Evolutionary conservation across 352 stramenopile species (phyloP), one percentile per base, ranked within the genome.

Genomic region (Globisporangium polare): DNA sequence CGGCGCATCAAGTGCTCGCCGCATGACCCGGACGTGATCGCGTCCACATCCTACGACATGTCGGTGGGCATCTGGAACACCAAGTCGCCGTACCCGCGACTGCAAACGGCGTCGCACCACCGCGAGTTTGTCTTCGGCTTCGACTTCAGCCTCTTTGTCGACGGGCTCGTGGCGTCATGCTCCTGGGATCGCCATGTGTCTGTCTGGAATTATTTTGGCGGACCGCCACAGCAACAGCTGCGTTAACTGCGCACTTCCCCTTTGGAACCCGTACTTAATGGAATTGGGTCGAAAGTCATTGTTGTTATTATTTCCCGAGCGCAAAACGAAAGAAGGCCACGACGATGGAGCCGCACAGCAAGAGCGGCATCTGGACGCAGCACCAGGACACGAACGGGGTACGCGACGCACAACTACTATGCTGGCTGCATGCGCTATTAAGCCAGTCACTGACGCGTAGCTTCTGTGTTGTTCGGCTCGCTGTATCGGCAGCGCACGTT

Each of bases 11-110:
- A 96, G 53, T 96, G 76, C 60, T 97, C 86, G 31, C 89, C 90
- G 1, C 85, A 96, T 46, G 80, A 90, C 60, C 63, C 71, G 17
- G 74, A 94, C 43, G 71, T 97, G 53, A 78, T 97, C 41, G 90
- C 79, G 17, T 89, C 83, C 5, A 81, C 71, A 57, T 97, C 89
- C 18, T 97, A 97, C 68, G 90, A 97, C 76, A 97, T 97, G 90
- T 88, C 86, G 22, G 86, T 95, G 6, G 75, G 87, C 8, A 63
- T 97, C 10, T 97, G 90, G 90, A 90, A 96, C 71, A 90, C 75
- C 22, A 85, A 86, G 54, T 87, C 83, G 42, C 80, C 78, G n/a
- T 88, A 89, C 67, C 77, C 84, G 31, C 71, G 80, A 13, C 74
- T 94, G 58, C 85, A 94, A 65, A 86, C 73, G 22, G 85, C 85